Base-by-base conservation (phyloP, 768 basidiomycete genomes). In the Naganishia friedmannii region DNA sequence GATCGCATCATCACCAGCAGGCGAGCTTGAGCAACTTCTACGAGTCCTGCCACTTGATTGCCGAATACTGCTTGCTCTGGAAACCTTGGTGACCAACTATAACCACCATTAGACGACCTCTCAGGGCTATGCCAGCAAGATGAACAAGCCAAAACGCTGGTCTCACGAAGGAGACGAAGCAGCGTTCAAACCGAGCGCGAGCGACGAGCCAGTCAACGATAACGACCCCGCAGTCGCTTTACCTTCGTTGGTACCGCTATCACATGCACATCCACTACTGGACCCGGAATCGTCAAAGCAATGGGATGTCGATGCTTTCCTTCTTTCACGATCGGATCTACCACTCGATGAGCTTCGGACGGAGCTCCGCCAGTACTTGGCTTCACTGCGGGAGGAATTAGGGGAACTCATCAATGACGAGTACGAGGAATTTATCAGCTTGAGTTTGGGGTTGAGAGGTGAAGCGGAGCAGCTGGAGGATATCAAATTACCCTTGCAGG, bases 361-460 rank as follows among this genome's bases (percentile, higher is more conserved):
- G 3, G 94, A 99, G 78, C 84, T 99, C 26, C 86, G 93, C 37
- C 88, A 92, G 65, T 97, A 97, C 79, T 84, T 92, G 70, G 86
- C 87, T 0, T 83, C 85, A 12, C 82, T 99, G 73, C 93, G 95
- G 80, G 92, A 94, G 79, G 95, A 96, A 79, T 86, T 99, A 42
- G 93, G 98, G 34, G 88, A 88, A 76, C 87, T 98, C 76, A 96
- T 98, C 79, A 98, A 99, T 81, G 90, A 93, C 75, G 96, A 98
- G 82, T 99, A 98, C 77, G 93, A 93, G 79, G 93, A 93, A 17
- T 99, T 98, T 79, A 95, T 98, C 76, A 92, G 91, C 74, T 84
- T 99, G 34, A 94, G 94, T 73, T 93, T 94, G 3, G 93, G 97
- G 75, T 80, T 98, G 73, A 86, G 88, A 73, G 92, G 90, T 53